Evolutionary conservation across 495 filamentous ascomycete genomes (phyloP), one percentile per base, ranked within the genome.

Genomic region (Aspergillus steynii): DNA sequence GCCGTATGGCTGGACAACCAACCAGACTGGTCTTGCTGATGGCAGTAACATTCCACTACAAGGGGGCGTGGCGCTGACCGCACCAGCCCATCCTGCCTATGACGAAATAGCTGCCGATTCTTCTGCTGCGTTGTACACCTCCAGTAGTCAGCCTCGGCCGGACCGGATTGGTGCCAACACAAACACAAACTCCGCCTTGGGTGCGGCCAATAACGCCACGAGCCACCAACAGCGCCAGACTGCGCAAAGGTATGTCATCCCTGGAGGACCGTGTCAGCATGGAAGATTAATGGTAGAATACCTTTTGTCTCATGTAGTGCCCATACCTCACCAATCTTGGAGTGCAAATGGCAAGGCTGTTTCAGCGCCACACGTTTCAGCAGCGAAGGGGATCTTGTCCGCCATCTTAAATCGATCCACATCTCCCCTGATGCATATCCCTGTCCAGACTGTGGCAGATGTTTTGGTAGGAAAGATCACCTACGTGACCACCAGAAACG

Each of bases 391-490:
- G 59, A 55, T 29, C 46, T 61, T 9, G 42, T 61, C 1, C 59
- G 59, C n/a, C 59, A 61, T 51, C 2, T 61, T 0, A 61, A 56
- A 14, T 25, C 59, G 14, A 55, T 61, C 20, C 59, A 61, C 28
- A 56, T 61, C 29, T 31, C 52, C 6, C 53, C 45, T 37, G 28
- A n/a, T 28, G 53, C 59, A 27, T 56, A 56, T 20, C 42, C 53
- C 46, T 61, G 59, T 26, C 55, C 28, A 27, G 25, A 56, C 28
- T 61, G 59, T 34, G 3, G 25, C 15, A 56, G 15, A 3, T 14
- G 4, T 10, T 61, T 61, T 56, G 53, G 53, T 37, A 26, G 59
- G 20, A 61, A 56, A 15, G 59, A 61, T 20, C 59, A 61, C 20
- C 52, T 61, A 9, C n/a, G 25, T 3, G 28, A 55, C 12, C 51